Percentiles rank a stretch among this genome's conserved stretches.
These are phyloP conservation scores for Pichia kudriavzevii DNA, from an alignment of 1,139 yeast genomes.

Conservation along the genomic window DNA sequence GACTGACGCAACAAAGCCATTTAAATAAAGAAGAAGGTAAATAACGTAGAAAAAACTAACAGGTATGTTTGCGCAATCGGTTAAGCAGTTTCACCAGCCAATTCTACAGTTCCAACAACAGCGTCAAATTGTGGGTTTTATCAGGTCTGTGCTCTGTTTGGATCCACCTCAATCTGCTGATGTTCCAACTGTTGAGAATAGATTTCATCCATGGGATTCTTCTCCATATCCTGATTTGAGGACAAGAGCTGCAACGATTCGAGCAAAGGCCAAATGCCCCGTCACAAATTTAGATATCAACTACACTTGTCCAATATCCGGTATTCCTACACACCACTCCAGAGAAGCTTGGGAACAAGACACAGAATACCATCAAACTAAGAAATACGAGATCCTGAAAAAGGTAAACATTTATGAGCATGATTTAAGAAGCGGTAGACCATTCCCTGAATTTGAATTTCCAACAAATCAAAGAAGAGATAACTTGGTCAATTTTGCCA, in stretches of 20 bases:
- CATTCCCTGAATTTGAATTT: slow-evolving; percentile 90
- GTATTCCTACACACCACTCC: slow-evolving; percentile 93
- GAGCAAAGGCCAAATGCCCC: slow-evolving; percentile 86
- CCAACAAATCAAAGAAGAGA: slow-evolving; percentile 78
- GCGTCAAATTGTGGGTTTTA: slow-evolving; percentile 37
- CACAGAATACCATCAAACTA: slow-evolving; percentile 56
- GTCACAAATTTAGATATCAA: slow-evolving; percentile 75
- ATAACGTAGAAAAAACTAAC: too few relatives aligned
- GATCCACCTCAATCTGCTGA: slow-evolving; percentile 58
- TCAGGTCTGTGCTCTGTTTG: slow-evolving; percentile 51
- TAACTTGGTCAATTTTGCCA: slow-evolving; percentile 65
- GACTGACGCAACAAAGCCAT: too few relatives aligned
- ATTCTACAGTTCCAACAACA: background rate
- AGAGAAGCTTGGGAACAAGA: slow-evolving; percentile 86
- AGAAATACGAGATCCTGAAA: slow-evolving; percentile 64
- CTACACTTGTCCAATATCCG: slow-evolving; percentile 86
- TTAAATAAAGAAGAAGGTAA: too few relatives aligned
- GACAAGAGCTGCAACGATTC: slow-evolving; percentile 83
- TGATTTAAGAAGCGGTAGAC: slow-evolving; percentile 87
- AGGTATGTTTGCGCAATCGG: too few relatives aligned
- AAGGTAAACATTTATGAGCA: slow-evolving; percentile 91
- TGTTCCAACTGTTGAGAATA: slow-evolving; percentile 57
- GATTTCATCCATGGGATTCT: slow-evolving; percentile 82
- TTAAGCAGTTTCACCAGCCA: too few relatives aligned
- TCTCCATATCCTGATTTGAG: slow-evolving; percentile 86